These are phyloP conservation scores for Megacollybia marginata DNA, from an alignment of 768 basidiomycete species.

Conservation along the genomic window DNA sequence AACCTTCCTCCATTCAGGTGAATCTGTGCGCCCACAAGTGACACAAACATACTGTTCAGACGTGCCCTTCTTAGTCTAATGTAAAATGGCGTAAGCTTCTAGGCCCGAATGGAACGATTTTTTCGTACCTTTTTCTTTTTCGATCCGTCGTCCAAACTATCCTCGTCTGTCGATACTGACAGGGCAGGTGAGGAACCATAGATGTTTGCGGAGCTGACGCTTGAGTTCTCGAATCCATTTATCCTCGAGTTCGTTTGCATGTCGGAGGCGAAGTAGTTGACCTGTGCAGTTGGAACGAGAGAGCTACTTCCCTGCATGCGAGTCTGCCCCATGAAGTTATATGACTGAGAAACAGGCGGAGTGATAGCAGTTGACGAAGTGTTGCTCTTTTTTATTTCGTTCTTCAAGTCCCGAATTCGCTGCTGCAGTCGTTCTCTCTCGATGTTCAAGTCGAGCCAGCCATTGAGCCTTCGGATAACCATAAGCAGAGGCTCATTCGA, in stretches of 20 bases:
- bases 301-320: too few species aligned
- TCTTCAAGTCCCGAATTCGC: conserved; percentile 38
- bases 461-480: conserved; percentile 48
- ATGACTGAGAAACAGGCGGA: too few species aligned
- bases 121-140: conserved; percentile 58
- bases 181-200: background rate
- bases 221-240: too few species aligned
- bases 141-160: conserved; percentile 40
- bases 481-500: background rate
- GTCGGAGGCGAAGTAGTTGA: too few species aligned
- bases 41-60: conserved; percentile 79
- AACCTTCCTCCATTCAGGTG: conserved; percentile 95
- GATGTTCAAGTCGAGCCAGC: conserved; percentile 75
- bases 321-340: too few species aligned
- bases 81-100: conserved; percentile 1
- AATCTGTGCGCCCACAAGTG: conserved; percentile 91
- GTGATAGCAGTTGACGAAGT: too few species aligned
- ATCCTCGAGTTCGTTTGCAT: too few species aligned
- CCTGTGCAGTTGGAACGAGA: too few species aligned
- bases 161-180: conserved; percentile 23
- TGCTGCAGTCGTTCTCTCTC: conserved; percentile 79
- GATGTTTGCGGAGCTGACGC: background rate
- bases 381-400: conserved; percentile 2
- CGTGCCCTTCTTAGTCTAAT: background rate
- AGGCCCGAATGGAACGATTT: conserved; percentile 9